These are phyloP conservation scores for Colletotrichum navitas DNA, from an alignment of 2,329 filamentous ascomycete genomes.

Conservation along the genomic window DNA sequence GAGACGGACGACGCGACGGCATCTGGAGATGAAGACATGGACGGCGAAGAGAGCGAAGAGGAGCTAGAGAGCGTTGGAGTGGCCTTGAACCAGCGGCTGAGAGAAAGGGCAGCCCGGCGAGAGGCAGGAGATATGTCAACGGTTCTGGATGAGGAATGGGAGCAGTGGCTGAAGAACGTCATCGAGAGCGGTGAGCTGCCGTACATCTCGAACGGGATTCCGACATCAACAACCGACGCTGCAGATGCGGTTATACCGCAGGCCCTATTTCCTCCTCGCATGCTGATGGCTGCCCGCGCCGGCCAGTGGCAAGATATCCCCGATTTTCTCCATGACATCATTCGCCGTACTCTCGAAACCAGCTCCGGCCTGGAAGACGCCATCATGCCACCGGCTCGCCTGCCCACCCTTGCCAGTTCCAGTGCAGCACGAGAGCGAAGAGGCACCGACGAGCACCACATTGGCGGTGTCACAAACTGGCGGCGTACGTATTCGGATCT, in stretches of 20 bases:
- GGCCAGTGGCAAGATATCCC: slow-evolving; percentile 71
- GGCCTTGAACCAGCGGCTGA: slow-evolving; percentile 73
- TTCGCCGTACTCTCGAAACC: slow-evolving; percentile 61
- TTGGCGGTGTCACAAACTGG: slow-evolving; percentile 32
- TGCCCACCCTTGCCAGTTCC: slow-evolving; percentile 10
- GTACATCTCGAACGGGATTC: slow-evolving; percentile 58
- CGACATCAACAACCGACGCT: slow-evolving; percentile 51
- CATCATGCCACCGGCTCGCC: not conserved
- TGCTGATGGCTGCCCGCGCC: slow-evolving; percentile 67
- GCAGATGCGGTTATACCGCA: slow-evolving; percentile 46
- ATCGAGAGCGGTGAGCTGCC: slow-evolving; percentile 72
- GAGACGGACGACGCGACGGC: slow-evolving; percentile 32
- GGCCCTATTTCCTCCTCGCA: slow-evolving; percentile 62
- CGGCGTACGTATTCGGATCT: slow-evolving; percentile 52
- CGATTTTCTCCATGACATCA: slow-evolving; percentile 65
- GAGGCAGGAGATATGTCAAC: slow-evolving; percentile 70
- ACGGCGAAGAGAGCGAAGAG: slow-evolving; percentile 66
- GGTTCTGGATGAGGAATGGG: slow-evolving; percentile 78
- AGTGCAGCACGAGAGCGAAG: slow-evolving; percentile 30
- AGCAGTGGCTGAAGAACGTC: slow-evolving; percentile 79
- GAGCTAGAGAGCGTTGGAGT: slow-evolving; percentile 71
- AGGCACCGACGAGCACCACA: slow-evolving; percentile 36
- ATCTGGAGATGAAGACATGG: slow-evolving; percentile 54
- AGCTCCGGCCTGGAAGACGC: slow-evolving; percentile 38
- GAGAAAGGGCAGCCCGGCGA: slow-evolving; percentile 72